Conservation (phyloP, 208 protist species). For the Trypanosoma brucei region DNA sequence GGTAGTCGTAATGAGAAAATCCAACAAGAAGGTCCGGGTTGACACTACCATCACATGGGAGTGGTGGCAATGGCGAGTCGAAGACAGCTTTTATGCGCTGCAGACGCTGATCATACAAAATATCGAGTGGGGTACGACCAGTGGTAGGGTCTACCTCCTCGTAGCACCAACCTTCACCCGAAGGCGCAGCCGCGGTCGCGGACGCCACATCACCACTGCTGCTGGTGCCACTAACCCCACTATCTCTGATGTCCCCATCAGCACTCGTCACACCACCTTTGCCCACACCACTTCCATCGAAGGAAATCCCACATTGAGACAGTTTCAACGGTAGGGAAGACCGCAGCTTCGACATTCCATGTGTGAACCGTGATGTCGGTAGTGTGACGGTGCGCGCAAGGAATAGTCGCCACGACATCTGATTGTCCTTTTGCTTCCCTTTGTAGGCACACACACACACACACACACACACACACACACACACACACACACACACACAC, state of each 20-base stretch:
- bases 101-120: conserved; percentile 49
- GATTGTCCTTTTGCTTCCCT: too few species aligned
- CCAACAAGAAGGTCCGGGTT: conserved; percentile 80
- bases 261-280: neutral
- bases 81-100: conserved; percentile 59
- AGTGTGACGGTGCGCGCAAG: too few species aligned
- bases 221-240: neutral
- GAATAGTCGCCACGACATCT: too few species aligned
- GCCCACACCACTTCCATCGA: neutral
- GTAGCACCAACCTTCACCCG: conserved; percentile 43
- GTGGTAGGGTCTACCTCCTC: conserved; percentile 45
- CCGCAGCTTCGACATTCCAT: too few species aligned
- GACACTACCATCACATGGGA: conserved; percentile 68
- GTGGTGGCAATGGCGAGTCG: conserved; percentile 56
- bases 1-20: conserved; percentile 80
- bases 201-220: neutral
- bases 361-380: too few species aligned
- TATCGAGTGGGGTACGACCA: conserved; percentile 58
- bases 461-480: too few species aligned
- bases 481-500: too few species aligned
- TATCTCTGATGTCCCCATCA: neutral
- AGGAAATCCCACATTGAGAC: neutral
- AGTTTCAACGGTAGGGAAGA: too few species aligned
- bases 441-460: too few species aligned
- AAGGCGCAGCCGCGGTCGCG: neutral